Conservation (phyloP, 1,284 basidiomycete species). For the Pyrrhoderma noxium region DNA sequence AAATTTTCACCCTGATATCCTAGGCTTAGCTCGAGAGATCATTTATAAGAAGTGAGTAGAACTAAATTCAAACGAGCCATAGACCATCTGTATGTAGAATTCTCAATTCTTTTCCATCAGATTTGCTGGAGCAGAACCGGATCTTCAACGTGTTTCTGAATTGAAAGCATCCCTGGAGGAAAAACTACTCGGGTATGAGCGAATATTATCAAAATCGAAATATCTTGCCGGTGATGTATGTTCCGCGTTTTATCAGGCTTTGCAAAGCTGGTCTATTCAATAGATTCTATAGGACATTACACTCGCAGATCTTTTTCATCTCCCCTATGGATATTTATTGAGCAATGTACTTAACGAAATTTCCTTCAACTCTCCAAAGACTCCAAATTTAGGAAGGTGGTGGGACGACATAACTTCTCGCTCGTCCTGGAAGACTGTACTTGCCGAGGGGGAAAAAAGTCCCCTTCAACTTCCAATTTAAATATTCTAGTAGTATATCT, state of each 20-base stretch:
- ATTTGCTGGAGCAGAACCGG: slow-evolving; percentile 12
- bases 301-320: slow-evolving; percentile 14
- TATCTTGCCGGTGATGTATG: slow-evolving; percentile 40
- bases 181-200: slow-evolving; percentile 38
- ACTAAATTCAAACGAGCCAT: too few species aligned
- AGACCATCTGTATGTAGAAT: too few species aligned
- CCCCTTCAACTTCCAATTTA: too few species aligned
- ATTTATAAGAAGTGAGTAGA: slow-evolving; percentile 39
- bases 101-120: too few species aligned
- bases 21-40: slow-evolving; percentile 35
- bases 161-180: slow-evolving; percentile 23
- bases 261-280: not conserved
- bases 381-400: slow-evolving; percentile 13
- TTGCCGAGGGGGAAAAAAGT: not conserved
- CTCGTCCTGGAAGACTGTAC: slow-evolving; percentile 9
- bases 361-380: not conserved
- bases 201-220: slow-evolving; percentile 38
- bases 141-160: slow-evolving; percentile 25
- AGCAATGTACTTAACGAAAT: slow-evolving; percentile 1
- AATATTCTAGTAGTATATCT: too few species aligned
- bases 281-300: slow-evolving; percentile 1
- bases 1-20: slow-evolving; percentile 32
- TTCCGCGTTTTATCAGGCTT: not conserved
- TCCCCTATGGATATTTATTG: slow-evolving; percentile 5
- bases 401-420: slow-evolving; percentile 8